phyloP scores from a whole-genome alignment of 108 stramenopile genomes.

The Cyclostephanos tholiformis region DNA sequence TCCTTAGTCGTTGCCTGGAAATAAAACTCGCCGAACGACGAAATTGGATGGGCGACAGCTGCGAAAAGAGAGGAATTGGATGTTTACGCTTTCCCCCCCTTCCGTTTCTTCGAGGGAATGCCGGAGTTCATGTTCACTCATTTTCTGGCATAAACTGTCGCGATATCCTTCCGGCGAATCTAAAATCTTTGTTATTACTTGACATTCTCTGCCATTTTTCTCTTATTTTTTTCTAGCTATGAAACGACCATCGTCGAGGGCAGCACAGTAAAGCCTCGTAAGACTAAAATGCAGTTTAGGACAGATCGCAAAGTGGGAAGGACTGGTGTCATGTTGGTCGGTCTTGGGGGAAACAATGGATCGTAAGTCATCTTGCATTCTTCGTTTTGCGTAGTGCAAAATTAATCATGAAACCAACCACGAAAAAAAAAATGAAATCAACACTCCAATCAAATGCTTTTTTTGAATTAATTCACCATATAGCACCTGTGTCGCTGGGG shows the following conservation, averaged over 20 bases:
- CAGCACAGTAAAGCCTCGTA: slow-evolving; percentile 72
- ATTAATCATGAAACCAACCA: too few relatives aligned
- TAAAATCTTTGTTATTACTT: slow-evolving; percentile 1
- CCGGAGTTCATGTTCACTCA: too few relatives aligned
- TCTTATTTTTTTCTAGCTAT: slow-evolving; percentile 58
- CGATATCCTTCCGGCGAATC: not conserved
- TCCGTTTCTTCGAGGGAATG: too few relatives aligned
- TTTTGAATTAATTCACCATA: slow-evolving; percentile 1
- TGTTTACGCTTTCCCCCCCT: too few relatives aligned
- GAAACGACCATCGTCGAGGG: slow-evolving; percentile 91
- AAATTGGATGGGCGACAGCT: not conserved
- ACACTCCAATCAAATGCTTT: too few relatives aligned
- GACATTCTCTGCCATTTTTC: slow-evolving; percentile 5
- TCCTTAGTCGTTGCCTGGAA: not conserved
- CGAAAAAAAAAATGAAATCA: too few relatives aligned
- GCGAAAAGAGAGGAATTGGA: too few relatives aligned
- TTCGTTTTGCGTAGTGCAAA: not conserved
- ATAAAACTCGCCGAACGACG: not conserved
- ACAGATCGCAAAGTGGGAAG: slow-evolving; percentile 91
- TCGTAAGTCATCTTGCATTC: slow-evolving; percentile 53
- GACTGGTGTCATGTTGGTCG: slow-evolving; percentile 96
- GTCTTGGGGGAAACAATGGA: slow-evolving; percentile 98
- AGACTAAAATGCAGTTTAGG: slow-evolving; percentile 82
- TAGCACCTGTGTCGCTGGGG: slow-evolving; percentile 87
- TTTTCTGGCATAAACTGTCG: too few relatives aligned